Conservation (phyloP, 164 flowering plant species). For the Chloranthus sessilifolius region DNA sequence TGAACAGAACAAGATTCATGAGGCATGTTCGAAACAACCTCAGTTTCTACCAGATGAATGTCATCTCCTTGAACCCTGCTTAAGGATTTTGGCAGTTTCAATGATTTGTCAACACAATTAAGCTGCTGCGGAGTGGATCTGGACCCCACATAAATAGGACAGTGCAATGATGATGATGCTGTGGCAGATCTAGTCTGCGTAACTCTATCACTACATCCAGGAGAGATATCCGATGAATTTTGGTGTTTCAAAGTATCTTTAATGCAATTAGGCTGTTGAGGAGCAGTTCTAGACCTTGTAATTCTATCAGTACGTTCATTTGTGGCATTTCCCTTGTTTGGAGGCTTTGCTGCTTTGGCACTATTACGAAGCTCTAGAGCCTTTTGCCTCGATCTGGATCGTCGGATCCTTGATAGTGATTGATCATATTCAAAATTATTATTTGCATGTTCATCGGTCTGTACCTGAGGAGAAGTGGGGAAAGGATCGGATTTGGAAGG, state of each 20-base stretch:
- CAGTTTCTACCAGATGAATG: conserved; percentile 12
- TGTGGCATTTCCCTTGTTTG: conserved; percentile 2
- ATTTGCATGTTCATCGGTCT: conserved; percentile 18
- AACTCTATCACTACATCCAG: neutral
- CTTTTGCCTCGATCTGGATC: conserved; percentile 85
- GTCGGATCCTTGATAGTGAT: conserved; percentile 52
- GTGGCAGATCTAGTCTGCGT: neutral
- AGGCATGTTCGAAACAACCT: conserved; percentile 14
- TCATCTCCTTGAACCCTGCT: conserved; percentile 13
- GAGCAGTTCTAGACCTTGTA: conserved; percentile 5
- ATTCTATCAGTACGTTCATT: conserved; percentile 12
- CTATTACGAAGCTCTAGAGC: conserved; percentile 79
- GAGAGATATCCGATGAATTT: neutral
- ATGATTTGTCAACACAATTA: neutral
- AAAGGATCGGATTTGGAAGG: conserved; percentile 14
- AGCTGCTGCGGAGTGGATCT: no score
- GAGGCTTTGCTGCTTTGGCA: conserved; percentile 33
- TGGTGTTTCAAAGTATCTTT: neutral
- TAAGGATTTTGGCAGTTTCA: neutral
- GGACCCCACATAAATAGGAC: no score
- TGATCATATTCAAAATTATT: conserved; percentile 20
- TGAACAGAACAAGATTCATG: conserved; percentile 13
- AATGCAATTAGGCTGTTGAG: neutral
- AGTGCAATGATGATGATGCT: no score
- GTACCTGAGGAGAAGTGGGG: conserved; percentile 9